A percentile compares a stretch with the other conserved stretches of the same genome.
Conservation (phyloP, 2,329 filamentous ascomycete species). For the Tolypocladium paradoxum region DNA sequence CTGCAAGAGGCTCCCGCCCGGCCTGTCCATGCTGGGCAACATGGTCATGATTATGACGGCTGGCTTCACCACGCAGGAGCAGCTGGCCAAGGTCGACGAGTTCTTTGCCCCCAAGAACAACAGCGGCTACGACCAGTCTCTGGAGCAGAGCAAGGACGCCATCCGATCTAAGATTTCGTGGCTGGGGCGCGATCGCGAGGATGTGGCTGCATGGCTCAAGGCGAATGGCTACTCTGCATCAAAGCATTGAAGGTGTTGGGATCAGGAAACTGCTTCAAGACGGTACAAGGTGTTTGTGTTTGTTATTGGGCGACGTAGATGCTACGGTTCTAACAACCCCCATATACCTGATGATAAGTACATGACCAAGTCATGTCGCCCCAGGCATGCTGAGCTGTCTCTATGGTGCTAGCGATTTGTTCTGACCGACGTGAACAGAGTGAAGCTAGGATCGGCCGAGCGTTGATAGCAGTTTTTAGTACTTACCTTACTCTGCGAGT, state of each 20-base stretch:
- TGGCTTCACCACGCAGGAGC: constrained; percentile 66
- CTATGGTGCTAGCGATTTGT: too few relatives aligned
- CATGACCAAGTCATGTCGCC: too few relatives aligned
- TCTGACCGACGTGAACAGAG: too few relatives aligned
- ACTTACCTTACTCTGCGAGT: too few relatives aligned
- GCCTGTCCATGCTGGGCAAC: constrained; percentile 71
- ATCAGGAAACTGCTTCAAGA: background rate
- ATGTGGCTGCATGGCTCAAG: constrained; percentile 14
- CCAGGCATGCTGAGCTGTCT: too few relatives aligned
- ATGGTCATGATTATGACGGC: constrained; percentile 76
- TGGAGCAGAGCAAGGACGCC: constrained; percentile 82
- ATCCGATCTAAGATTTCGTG: constrained; percentile 60
- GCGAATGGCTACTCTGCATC: constrained; percentile 8
- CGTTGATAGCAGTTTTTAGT: too few relatives aligned
- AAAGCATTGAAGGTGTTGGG: background rate
- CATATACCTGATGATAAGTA: too few relatives aligned
- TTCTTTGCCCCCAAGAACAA: constrained; percentile 80
- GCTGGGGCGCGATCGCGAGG: constrained; percentile 13
- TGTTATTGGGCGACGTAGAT: too few relatives aligned
- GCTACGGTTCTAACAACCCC: too few relatives aligned
- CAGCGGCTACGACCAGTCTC: constrained; percentile 72
- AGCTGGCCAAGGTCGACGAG: constrained; percentile 62
- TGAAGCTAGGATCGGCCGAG: too few relatives aligned
- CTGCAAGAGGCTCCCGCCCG: constrained; percentile 72
- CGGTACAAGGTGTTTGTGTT: background rate